These are phyloP conservation scores for Capsaspora owczarzaki DNA, from an alignment of 78 protist genomes.

Conservation along the genomic window DNA sequence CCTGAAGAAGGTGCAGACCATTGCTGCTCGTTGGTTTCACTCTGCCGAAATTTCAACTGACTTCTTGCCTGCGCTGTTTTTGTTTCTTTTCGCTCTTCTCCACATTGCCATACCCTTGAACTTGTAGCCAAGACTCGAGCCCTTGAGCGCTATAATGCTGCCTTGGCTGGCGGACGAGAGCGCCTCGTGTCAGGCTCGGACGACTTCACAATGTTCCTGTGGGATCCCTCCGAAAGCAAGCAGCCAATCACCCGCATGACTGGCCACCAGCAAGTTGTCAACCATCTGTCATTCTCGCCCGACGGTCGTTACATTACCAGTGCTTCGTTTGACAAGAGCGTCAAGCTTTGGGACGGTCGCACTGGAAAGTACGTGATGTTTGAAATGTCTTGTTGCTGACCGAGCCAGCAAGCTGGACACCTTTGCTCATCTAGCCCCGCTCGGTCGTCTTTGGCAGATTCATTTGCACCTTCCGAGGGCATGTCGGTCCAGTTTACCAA, in stretches of 20 bases:
- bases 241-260: slow-evolving; percentile 74
- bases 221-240: slow-evolving; percentile 79
- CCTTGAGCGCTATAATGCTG: slow-evolving; percentile 3
- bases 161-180: no score
- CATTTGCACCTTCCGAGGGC: no score
- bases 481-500: no score
- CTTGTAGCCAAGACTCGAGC: not conserved
- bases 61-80: not conserved
- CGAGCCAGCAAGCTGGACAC: no score
- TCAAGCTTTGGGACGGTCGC: slow-evolving; percentile 85
- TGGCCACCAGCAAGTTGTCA: slow-evolving; percentile 86
- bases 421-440: no score
- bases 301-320: slow-evolving; percentile 88
- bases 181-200: slow-evolving; percentile 36
- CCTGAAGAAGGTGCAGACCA: not conserved
- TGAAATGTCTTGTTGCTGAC: no score
- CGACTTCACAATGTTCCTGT: slow-evolving; percentile 91
- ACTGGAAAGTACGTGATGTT: slow-evolving; percentile 69
- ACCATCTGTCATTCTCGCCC: slow-evolving; percentile 72
- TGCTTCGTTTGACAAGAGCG: slow-evolving; percentile 91
- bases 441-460: no score
- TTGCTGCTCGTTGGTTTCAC: not conserved
- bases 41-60: not conserved
- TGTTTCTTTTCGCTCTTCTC: not conserved
- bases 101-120: not conserved